Evolutionary conservation across 345 rosid genomes (phyloP).

Genomic region (Bretschneidera sinensis): DNA sequence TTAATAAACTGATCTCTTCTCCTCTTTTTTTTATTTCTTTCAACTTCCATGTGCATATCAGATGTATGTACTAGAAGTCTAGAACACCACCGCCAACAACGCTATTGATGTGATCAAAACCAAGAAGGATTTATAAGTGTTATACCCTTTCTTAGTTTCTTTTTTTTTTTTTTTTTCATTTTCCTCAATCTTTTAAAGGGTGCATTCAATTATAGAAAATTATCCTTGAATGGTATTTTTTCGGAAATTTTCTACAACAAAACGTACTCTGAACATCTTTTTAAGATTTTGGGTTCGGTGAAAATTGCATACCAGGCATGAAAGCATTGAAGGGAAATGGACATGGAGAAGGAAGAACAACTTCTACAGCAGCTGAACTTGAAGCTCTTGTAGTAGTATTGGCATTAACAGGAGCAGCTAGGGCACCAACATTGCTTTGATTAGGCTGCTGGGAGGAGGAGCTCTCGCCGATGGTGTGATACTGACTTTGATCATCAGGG

Average conservation of each 20-base stretch:
- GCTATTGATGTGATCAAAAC: no score
- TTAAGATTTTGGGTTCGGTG: conserved; percentile 54
- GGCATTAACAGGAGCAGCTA: conserved; percentile 28
- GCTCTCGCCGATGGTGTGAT: conserved; percentile 19
- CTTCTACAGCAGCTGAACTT: conserved; percentile 21
- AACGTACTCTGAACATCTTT: background rate
- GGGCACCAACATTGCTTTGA: conserved; percentile 13
- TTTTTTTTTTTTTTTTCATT: background rate
- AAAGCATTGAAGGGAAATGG: conserved; percentile 46
- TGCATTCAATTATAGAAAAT: no score
- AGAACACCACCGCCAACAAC: no score
- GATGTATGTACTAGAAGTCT: no score
- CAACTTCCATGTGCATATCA: no score
- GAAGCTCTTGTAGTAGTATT: conserved; percentile 19
- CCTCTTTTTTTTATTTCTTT: no score
- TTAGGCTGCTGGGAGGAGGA: conserved; percentile 21
- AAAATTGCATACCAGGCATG: conserved; percentile 62
- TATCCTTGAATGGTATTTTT: no score
- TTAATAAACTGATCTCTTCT: no score
- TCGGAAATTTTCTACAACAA: no score
- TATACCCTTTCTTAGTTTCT: background rate
- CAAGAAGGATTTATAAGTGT: background rate
- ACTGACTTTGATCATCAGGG: conserved; percentile 17
- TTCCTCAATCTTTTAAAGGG: background rate
- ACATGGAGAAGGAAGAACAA: conserved; percentile 36